Base-by-base conservation (phyloP, 805 yeast genomes). In the Jamesozyma hellenica region DNA sequence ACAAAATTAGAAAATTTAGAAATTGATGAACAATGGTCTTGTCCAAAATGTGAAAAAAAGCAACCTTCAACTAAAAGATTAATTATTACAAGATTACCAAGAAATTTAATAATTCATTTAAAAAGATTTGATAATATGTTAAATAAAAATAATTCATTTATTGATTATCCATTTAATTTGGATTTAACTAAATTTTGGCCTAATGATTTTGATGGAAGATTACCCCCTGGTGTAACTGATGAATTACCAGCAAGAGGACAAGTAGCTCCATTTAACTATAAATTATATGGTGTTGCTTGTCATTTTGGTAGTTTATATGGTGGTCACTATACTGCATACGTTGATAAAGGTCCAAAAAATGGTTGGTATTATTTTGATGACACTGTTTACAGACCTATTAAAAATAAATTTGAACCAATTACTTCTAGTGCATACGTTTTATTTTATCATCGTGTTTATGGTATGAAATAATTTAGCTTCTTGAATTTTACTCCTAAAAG, bases 301-400 rank as follows among this genome's bases (percentile, higher is more conserved):
- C 96, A 88, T 59, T 77, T 64, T 45, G 96, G 96, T 11, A 77
- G 82, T 30, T 66, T 88, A 29, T 73, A 78, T 32, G 82, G 88
- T 8, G 96, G 96, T 0, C 96, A 88, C 60, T 88, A 88, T 60
- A 88, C 96, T 0, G 66, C 94, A 1, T 83, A 68, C 53, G 90
- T 84, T 4, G 65, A 76, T 53, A 84, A 84, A 51, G 77, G 77
- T 19, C 56, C 58, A 16, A 60, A 53, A 30, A 64, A 65, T 40
- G 81, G 78, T 1, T 87, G 95, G 95, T 77, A 83, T 51, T 74
- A 77, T 44, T 87, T 79, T 58, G 95, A 87, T 58, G 96, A 87
- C 58, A 71, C 83, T 0, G 72, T 70, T 40, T 79, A 81, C n/a
- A 65, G 73, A 21, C 71, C 66, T 39, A 68, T 72, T 32, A 72